phyloP scores from a whole-genome alignment of 768 basidiomycete species.

The Neoboletus subvelutipes region DNA sequence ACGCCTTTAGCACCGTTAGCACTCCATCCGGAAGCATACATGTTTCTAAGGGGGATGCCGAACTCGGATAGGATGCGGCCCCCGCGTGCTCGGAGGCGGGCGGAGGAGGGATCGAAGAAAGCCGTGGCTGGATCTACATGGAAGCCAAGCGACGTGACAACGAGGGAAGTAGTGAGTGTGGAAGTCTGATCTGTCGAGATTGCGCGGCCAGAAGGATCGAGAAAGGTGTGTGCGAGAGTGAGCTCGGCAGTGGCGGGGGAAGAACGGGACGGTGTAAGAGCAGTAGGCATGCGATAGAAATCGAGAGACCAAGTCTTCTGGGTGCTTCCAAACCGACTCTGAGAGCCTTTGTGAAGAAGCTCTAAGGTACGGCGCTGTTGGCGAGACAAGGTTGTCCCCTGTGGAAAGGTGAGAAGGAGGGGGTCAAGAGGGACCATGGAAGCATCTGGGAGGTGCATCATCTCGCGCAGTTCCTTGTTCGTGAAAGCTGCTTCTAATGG shows the following conservation, averaged over 20 bases:
- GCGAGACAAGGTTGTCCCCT: conserved; percentile 44
- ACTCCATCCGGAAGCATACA: conserved; percentile 96
- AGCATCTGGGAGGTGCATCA: conserved; percentile 62
- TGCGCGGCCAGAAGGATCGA: conserved; percentile 49
- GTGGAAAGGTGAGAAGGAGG: conserved; percentile 39
- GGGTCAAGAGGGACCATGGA: conserved; percentile 63
- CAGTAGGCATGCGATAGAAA: conserved; percentile 74
- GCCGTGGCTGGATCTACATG: conserved; percentile 57
- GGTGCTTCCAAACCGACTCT: conserved; percentile 46
- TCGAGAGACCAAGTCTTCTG: conserved; percentile 76
- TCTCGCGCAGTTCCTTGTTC: conserved; percentile 89
- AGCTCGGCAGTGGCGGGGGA: conserved; percentile 38
- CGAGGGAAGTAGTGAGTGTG: conserved; percentile 63
- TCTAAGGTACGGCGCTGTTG: conserved; percentile 68
- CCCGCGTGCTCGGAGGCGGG: conserved; percentile 53
- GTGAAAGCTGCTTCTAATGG: conserved; percentile 90
- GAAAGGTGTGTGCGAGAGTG: conserved; percentile 58
- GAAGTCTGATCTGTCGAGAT: conserved; percentile 57
- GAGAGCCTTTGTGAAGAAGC: conserved; percentile 65
- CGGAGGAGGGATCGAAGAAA: conserved; percentile 58
- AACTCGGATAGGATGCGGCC: conserved; percentile 48
- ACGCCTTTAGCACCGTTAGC: conserved; percentile 90
- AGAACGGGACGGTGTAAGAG: conserved; percentile 33
- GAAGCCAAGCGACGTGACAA: conserved; percentile 89
- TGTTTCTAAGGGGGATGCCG: conserved; percentile 45